A percentile compares a stretch with the other conserved stretches of the same genome.
These are phyloP conservation scores for Alternaria sp. DNA, from an alignment of 2,329 filamentous ascomycete species.

Conservation along the genomic window DNA sequence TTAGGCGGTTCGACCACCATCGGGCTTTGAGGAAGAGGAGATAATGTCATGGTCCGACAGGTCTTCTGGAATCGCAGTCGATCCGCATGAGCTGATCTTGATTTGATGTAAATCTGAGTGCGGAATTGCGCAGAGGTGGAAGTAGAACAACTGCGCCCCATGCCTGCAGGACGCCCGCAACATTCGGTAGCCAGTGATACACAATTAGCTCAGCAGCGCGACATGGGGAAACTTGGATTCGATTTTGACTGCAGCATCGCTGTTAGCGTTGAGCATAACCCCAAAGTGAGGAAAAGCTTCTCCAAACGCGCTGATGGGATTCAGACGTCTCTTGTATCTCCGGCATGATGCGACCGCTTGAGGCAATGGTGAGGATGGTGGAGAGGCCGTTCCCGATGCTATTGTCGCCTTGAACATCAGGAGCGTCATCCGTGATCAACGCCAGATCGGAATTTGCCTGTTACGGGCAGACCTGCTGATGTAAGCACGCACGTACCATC, in stretches of 20 bases:
- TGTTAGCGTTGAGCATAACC: neutral
- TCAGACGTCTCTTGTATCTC: neutral
- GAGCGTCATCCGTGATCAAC: conserved; percentile 3
- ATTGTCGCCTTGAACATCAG: conserved; percentile 7
- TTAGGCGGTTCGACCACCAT: neutral
- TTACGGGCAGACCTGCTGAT: neutral
- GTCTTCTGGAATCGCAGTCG: neutral
- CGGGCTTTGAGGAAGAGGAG: neutral
- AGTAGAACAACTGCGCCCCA: neutral
- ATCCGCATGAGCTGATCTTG: neutral
- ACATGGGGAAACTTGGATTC: neutral
- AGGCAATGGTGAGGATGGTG: neutral
- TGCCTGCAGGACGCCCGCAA: neutral
- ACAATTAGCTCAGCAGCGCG: neutral
- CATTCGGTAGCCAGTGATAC: neutral
- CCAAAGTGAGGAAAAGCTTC: neutral
- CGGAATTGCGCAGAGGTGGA: neutral
- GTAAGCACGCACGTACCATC: neutral
- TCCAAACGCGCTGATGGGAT: neutral
- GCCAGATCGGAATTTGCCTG: neutral
- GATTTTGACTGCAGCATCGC: neutral
- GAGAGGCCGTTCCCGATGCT: neutral
- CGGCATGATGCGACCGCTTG: too few relatives aligned
- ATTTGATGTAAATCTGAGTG: neutral
- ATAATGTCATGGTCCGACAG: neutral